These are phyloP conservation scores for Colletotrichum falcatum DNA, from an alignment of 2,329 filamentous ascomycete species.

Conservation along the genomic window DNA sequence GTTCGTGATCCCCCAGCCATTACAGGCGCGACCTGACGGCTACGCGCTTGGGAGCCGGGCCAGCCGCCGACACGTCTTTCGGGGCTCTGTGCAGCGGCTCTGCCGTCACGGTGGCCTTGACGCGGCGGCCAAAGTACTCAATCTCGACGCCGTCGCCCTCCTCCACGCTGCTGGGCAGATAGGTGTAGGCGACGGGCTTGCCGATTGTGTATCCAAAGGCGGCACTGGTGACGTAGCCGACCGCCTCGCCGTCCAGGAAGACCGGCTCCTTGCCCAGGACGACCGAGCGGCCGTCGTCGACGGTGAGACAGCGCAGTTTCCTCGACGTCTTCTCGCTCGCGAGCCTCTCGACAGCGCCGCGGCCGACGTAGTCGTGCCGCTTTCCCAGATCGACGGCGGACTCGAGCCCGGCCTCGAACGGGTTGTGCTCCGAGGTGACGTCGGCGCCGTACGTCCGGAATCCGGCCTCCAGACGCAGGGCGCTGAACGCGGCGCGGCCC, in stretches of 20 bases:
- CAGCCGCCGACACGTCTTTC: background rate
- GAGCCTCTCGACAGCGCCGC: slow-evolving; percentile 58
- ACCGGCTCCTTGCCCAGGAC: slow-evolving; percentile 73
- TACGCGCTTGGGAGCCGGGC: background rate
- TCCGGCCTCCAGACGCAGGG: slow-evolving; percentile 70
- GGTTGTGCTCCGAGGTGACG: slow-evolving; percentile 71
- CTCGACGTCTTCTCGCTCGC: slow-evolving; percentile 50
- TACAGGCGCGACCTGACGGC: slow-evolving; percentile 12
- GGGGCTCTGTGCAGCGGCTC: slow-evolving; percentile 59
- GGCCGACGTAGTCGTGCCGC: slow-evolving; percentile 63
- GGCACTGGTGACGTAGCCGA: slow-evolving; percentile 71
- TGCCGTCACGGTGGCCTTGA: slow-evolving; percentile 64
- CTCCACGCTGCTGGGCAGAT: slow-evolving; percentile 60
- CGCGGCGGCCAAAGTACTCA: slow-evolving; percentile 69
- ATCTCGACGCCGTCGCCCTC: slow-evolving; percentile 67
- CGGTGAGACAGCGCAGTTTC: slow-evolving; percentile 61
- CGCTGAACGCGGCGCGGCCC: slow-evolving; percentile 68
- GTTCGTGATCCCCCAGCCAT: background rate
- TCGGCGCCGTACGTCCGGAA: slow-evolving; percentile 68
- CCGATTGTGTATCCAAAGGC: slow-evolving; percentile 70
- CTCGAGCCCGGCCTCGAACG: slow-evolving; percentile 68
- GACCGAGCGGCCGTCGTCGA: slow-evolving; percentile 68
- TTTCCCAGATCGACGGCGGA: slow-evolving; percentile 62
- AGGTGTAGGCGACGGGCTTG: slow-evolving; percentile 70
- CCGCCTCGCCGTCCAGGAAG: slow-evolving; percentile 57